Evolutionary conservation across 176 grass and related monocot genomes (phyloP).

Genomic region (Neostapfia colusana): DNA sequence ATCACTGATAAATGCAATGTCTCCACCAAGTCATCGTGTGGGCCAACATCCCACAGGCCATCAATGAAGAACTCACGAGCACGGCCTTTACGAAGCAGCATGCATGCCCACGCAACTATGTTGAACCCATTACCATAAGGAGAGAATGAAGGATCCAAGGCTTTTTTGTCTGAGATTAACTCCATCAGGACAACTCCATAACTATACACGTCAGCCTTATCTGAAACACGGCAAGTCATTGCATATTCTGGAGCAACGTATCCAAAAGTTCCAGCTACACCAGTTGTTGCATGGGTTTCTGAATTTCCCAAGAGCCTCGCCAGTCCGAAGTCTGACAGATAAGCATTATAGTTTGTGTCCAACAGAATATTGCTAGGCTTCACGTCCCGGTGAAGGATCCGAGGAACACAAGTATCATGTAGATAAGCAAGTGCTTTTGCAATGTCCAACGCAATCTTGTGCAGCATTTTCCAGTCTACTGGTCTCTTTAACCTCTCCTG

Average conservation of each 20-base stretch:
- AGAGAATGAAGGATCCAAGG: conserved; percentile 89
- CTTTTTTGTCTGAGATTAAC: conserved; percentile 95
- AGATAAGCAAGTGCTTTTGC: conserved; percentile 86
- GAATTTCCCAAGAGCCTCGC: conserved; percentile 93
- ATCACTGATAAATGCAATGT: conserved; percentile 84
- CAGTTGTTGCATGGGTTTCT: conserved; percentile 96
- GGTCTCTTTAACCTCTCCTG: conserved; percentile 84
- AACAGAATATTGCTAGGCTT: conserved; percentile 97
- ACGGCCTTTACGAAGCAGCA: conserved; percentile 80
- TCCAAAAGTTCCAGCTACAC: conserved; percentile 95
- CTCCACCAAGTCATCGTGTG: conserved; percentile 86
- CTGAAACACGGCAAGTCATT: conserved; percentile 95
- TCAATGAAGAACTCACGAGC: conserved; percentile 84
- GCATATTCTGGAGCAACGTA: conserved; percentile 98
- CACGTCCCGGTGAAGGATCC: conserved; percentile 91
- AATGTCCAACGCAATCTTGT: conserved; percentile 93
- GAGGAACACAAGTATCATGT: conserved; percentile 80
- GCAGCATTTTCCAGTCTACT: conserved; percentile 84
- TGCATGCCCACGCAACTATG: conserved; percentile 95
- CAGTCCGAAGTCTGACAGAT: conserved; percentile 92
- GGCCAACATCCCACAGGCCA: conserved; percentile 79
- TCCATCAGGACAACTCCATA: conserved; percentile 98
- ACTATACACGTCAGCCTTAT: conserved; percentile 96
- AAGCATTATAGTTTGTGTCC: conserved; percentile 78
- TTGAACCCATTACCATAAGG: conserved; percentile 96